Evolutionary conservation across 1,284 basidiomycete genomes (phyloP), one percentile per base, ranked within the genome.

Genomic region (Golubevia sp.): DNA sequence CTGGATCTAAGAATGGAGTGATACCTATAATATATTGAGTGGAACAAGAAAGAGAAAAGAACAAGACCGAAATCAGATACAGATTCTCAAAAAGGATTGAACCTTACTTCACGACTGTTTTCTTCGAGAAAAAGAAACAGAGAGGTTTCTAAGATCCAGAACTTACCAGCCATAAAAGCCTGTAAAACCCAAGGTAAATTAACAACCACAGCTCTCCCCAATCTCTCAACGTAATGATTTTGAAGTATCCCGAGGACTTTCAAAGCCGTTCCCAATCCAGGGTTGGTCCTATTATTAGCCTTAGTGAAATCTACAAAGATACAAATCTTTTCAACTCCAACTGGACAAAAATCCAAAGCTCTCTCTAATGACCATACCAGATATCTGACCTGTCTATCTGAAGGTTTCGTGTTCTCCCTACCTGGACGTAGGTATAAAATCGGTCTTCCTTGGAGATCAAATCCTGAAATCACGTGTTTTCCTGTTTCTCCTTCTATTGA

Each of bases 221-320:
- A 88, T 3, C 92, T 91, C 85, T 95, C 93, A 34, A 91, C 91
- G 76, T 97, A 97, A 84, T 96, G 93, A 70, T 93, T 89, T 84
- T 96, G 94, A 48, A 97, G 86, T 70, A 97, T 94, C 65, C 88
- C 86, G 23, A 94, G 86, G 1, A 92, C 89, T 87, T 89, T 50
- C n/a, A 58, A 20, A 11, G 57, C 25, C 20, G 66, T 70, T 30
- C 71, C 74, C 44, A 75, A 51, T 18, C 27, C 24, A 55, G n/a
- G 18, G 15, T 6, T 55, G 49, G 56, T 48, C 15, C n/a, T 11
- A 51, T 51, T 51, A 54, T 18, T n/a, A n/a, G n/a, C n/a, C 75
- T 15, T 66, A 34, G 3, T 71, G 63, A 1, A 70, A 71, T 20
- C 66, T 72, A 8, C 63, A 59, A 23, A 80, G 61, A 30, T 64